Base-by-base conservation (phyloP, 1,284 basidiomycete species). In the Hypsizygus ulmarius region DNA sequence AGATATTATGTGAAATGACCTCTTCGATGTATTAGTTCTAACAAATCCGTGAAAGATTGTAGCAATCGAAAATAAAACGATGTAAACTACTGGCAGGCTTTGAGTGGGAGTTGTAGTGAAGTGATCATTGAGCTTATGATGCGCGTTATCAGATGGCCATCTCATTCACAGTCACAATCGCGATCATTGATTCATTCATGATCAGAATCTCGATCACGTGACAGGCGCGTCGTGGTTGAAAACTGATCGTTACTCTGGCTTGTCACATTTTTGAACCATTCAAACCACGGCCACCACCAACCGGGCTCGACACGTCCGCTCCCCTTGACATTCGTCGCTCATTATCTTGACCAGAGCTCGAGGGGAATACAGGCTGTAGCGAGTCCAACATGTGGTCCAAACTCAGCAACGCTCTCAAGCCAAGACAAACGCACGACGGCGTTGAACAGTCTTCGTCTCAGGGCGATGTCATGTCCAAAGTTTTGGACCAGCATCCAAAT, bases 401-500 rank as follows among this genome's bases (percentile, higher is more conserved):
- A 64, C 58, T 85, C 37, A 78, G 72, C 60, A 75, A 69, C 53
- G 78, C 71, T 30, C 69, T 84, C 55, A 82, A 77, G 53, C 60
- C 70, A 45, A 70, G 67, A 30, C 71, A 65, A 39, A 55, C 65
- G 47, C 64, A 71, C 25, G 70, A 72, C 46, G 74, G 77, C 43
- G 53, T 52, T 29, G 56, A 63, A 28, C 64, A 65, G 37, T 59
- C 59, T n/a, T 62, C 68, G 37, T 52, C 64, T 15, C 64, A 68
- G 48, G 62, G 69, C 41, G 72, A 77, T 41, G 77, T 82, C 29
- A 61, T 82, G 54, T 63, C 69, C 38, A 70, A 71, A 57, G 74
- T 81, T 34, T 73, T 71, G 43, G 77, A 82, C 59, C 77, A 81
- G 50, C 78, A 81, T 52, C 74, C 80, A 37, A 80, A 82, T 61